These are phyloP conservation scores for Ophiostoma piceae DNA, from an alignment of 2,329 filamentous ascomycete genomes.

Conservation along the genomic window DNA sequence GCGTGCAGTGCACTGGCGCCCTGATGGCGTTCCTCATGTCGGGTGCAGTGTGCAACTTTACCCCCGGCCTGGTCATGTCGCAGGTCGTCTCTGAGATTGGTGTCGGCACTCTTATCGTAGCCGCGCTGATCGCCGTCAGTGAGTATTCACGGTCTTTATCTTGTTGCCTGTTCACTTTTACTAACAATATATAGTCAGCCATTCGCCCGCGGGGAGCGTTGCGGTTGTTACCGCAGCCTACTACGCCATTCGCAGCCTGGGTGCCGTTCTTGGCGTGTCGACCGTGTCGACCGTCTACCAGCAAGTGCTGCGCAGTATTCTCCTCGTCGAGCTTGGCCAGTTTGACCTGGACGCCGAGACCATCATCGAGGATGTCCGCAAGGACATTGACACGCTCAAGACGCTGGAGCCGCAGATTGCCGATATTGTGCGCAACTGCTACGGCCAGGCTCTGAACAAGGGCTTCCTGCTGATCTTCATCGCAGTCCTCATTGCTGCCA, in stretches of 20 bases:
- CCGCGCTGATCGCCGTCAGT: conserved; percentile 12
- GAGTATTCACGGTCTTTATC: neutral
- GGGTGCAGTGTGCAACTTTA: neutral
- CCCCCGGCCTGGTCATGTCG: neutral
- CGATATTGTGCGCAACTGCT: conserved; percentile 12
- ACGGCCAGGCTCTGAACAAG: conserved; percentile 10
- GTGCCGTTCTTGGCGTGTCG: neutral
- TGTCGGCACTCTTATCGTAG: neutral
- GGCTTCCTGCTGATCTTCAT: conserved; percentile 6
- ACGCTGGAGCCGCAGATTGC: conserved; percentile 6
- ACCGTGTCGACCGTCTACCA: neutral
- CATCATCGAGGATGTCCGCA: conserved; percentile 9
- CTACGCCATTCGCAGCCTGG: conserved; percentile 2
- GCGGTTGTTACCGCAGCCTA: conserved; percentile 7
- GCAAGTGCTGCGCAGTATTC: conserved; percentile 1
- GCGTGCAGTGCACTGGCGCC: neutral
- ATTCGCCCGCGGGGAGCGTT: neutral
- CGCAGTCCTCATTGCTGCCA: neutral
- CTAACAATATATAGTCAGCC: neutral
- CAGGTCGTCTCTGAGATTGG: conserved; percentile 3
- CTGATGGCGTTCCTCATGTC: conserved; percentile 11
- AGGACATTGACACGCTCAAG: neutral
- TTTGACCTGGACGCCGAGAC: neutral
- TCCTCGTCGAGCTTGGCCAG: conserved; percentile 8
- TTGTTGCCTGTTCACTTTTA: neutral